These are phyloP conservation scores for Pyrenophora graminea DNA, from an alignment of 2,329 filamentous ascomycete genomes.

Conservation along the genomic window DNA sequence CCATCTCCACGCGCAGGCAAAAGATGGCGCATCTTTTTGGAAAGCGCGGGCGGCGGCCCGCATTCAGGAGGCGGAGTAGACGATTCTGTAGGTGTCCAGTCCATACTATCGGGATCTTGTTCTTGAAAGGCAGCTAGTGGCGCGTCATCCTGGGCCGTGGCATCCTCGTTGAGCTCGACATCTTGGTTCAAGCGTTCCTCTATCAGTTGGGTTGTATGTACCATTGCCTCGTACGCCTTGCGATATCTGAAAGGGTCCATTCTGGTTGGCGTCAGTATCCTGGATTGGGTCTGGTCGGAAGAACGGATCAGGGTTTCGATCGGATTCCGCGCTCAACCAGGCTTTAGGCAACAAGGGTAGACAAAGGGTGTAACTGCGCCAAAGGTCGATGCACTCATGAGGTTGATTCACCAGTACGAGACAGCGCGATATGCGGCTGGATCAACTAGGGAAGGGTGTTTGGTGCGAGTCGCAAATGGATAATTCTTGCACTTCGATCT, in stretches of 20 bases:
- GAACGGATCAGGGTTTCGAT: background rate
- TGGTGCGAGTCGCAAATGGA: slow-evolving; percentile 3
- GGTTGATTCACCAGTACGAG: slow-evolving; percentile 9
- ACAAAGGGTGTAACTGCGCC: background rate
- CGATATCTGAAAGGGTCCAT: slow-evolving; percentile 46
- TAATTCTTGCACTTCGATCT: slow-evolving; percentile 12
- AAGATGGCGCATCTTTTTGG: slow-evolving; percentile 38
- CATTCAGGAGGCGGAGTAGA: slow-evolving; percentile 35
- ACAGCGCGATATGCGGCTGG: slow-evolving; percentile 7
- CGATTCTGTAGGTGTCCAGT: slow-evolving; percentile 43
- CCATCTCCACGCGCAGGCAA: slow-evolving; percentile 34
- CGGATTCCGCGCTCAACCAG: background rate
- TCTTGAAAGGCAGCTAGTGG: slow-evolving; percentile 24
- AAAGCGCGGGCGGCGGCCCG: slow-evolving; percentile 35
- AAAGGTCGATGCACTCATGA: slow-evolving; percentile 11
- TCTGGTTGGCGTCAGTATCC: slow-evolving; percentile 26
- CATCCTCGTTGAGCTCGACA: slow-evolving; percentile 11
- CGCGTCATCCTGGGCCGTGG: slow-evolving; percentile 8
- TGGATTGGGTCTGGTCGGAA: slow-evolving; percentile 5
- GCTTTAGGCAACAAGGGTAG: slow-evolving; percentile 8
- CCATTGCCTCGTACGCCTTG: slow-evolving; percentile 45
- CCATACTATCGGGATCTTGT: slow-evolving; percentile 45
- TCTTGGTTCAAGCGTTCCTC: slow-evolving; percentile 37
- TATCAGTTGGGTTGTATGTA: slow-evolving; percentile 41
- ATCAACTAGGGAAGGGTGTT: slow-evolving; percentile 1